A percentile compares a stretch with the other conserved stretches of the same genome.
These are phyloP conservation scores for Endocladia muricata DNA, from an alignment of 31 red algal species.

Conservation along the genomic window DNA sequence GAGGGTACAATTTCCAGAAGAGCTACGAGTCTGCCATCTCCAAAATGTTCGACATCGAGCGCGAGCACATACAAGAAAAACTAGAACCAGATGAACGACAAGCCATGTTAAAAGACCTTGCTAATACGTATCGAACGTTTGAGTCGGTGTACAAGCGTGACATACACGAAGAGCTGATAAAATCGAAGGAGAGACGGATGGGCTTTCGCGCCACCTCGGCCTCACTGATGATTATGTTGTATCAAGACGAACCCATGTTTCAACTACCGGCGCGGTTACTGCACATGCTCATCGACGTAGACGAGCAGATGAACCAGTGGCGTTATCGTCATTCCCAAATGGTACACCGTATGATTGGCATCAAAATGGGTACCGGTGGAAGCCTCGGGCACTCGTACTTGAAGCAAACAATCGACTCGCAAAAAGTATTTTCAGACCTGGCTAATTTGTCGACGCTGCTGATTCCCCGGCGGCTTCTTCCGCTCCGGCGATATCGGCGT, in stretches of 20 bases:
- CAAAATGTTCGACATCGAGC: slow-evolving; percentile 83
- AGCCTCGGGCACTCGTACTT: slow-evolving; percentile 85
- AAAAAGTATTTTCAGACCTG: slow-evolving; percentile 90
- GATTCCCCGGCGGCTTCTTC: slow-evolving; percentile 87
- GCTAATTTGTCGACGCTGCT: slow-evolving; percentile 89
- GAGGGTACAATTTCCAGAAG: slow-evolving; percentile 85
- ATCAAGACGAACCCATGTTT: slow-evolving; percentile 94
- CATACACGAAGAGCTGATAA: slow-evolving; percentile 78
- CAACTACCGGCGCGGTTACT: slow-evolving; percentile 87
- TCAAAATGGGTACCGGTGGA: slow-evolving; percentile 91
- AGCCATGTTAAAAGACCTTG: slow-evolving; percentile 48
- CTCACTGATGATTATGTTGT: slow-evolving; percentile 94
- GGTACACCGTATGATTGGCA: slow-evolving; percentile 97
- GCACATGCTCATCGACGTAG: slow-evolving; percentile 84
- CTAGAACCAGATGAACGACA: slow-evolving; percentile 60
- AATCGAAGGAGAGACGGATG: slow-evolving; percentile 49
- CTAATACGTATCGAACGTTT: slow-evolving; percentile 69
- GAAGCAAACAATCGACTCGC: slow-evolving; percentile 75
- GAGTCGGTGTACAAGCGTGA: slow-evolving; percentile 82
- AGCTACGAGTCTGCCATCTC: slow-evolving; percentile 71
- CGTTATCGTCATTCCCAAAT: slow-evolving; percentile 94
- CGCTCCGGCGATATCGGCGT: slow-evolving; percentile 79
- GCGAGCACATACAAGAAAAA: slow-evolving; percentile 53
- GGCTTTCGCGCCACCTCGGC: slow-evolving; percentile 87
- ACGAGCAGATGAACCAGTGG: slow-evolving; percentile 95